Percentiles rank a stretch among this genome's conserved stretches.
These are phyloP conservation scores for Neurospora africana DNA, from an alignment of 495 filamentous ascomycete species.

Conservation along the genomic window DNA sequence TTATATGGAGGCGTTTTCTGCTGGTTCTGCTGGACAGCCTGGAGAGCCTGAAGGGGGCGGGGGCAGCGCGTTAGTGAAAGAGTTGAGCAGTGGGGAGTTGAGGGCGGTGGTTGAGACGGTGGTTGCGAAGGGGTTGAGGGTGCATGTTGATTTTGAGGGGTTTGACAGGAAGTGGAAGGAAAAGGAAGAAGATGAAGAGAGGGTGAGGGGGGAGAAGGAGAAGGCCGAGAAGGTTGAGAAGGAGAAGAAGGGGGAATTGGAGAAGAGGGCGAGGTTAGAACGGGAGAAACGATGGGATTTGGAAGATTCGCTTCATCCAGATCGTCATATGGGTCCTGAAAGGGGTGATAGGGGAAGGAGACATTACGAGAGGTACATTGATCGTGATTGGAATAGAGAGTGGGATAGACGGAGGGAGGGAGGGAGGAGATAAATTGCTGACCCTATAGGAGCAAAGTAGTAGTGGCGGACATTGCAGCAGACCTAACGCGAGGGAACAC, in stretches of 20 bases:
- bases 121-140: conserved; percentile 29
- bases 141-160: conserved; percentile 34
- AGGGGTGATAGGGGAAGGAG: neutral
- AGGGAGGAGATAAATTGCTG: neutral
- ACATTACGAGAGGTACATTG: neutral
- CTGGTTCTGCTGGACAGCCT: neutral
- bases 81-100: conserved; percentile 36
- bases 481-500: neutral
- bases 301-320: neutral
- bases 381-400: neutral
- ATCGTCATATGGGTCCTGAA: neutral
- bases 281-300: neutral
- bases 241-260: conserved; percentile 5
- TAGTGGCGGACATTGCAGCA: neutral
- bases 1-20: conserved; percentile 48
- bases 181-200: conserved; percentile 8
- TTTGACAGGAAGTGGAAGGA: conserved; percentile 23
- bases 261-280: neutral
- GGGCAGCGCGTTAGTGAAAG: conserved; percentile 6
- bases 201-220: conserved; percentile 7
- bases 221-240: conserved; percentile 1
- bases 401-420: neutral
- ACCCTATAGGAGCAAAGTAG: neutral
- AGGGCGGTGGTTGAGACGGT: conserved; percentile 38
- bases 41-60: neutral